A percentile compares a stretch with the other conserved stretches of the same genome.
Conservation (phyloP, 768 basidiomycete genomes). For the Suillus hirtellus region DNA sequence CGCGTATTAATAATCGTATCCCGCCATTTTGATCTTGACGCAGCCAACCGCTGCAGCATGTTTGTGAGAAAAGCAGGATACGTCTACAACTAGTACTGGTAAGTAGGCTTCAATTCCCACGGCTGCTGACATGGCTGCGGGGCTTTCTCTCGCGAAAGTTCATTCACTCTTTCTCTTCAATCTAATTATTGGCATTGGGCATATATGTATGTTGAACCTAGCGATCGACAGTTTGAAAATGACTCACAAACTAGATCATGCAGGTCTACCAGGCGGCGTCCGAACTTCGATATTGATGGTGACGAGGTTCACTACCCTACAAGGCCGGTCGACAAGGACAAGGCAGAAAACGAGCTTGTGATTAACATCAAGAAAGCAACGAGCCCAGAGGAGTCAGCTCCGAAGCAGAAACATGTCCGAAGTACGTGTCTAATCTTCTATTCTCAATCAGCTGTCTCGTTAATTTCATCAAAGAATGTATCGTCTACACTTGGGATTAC, state of each 20-base stretch:
- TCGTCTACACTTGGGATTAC: constrained; percentile 99
- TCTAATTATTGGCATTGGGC: constrained; percentile 14
- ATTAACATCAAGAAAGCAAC: constrained; percentile 99
- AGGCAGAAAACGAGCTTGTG: constrained; percentile 91
- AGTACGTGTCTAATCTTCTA: constrained; percentile 56
- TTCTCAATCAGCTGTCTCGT: constrained; percentile 9
- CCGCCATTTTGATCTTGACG: constrained; percentile 15
- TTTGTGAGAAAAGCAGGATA: neutral
- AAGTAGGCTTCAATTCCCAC: constrained; percentile 4
- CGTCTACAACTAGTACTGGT: neutral
- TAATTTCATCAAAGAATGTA: constrained; percentile 68
- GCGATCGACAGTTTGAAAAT: neutral
- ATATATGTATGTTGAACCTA: constrained; percentile 13
- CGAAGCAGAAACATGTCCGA: constrained; percentile 99
- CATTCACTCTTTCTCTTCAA: neutral
- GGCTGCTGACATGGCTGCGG: constrained; percentile 1
- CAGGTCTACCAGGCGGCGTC: constrained; percentile 37
- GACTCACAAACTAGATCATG: constrained; percentile 8
- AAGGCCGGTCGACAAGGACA: constrained; percentile 97
- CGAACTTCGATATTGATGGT: constrained; percentile 68
- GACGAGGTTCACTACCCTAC: constrained; percentile 92
- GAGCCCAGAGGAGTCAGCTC: constrained; percentile 90
- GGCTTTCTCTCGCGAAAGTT: neutral
- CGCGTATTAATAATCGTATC: constrained; percentile 11
- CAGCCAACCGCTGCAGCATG: constrained; percentile 6